These are phyloP conservation scores for Mrakia blollopis DNA, from an alignment of 768 basidiomycete genomes.

Conservation along the genomic window DNA sequence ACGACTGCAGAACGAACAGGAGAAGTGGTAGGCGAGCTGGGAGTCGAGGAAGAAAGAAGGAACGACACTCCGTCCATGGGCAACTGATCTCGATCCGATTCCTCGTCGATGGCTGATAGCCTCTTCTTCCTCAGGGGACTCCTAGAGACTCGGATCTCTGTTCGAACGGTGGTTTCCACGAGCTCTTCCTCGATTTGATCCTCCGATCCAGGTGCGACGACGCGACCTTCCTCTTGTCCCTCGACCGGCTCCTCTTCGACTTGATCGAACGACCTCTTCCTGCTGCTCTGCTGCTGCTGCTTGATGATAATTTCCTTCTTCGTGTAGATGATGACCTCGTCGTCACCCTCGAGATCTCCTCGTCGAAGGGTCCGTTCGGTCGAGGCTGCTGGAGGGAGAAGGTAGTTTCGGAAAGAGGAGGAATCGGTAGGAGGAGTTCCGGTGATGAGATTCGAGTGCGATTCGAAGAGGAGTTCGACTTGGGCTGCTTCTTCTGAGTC, in stretches of 20 bases:
- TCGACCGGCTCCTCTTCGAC: neutral
- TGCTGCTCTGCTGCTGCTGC: neutral
- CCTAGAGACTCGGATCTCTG: neutral
- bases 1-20: neutral
- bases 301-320: neutral
- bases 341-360: neutral
- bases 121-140: neutral
- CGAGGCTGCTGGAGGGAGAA: neutral
- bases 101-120: neutral
- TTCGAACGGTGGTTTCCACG: neutral
- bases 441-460: neutral
- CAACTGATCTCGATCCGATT: neutral
- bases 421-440: neutral
- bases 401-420: neutral
- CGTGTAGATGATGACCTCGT: neutral
- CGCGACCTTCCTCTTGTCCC: neutral
- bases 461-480: neutral
- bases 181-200: neutral
- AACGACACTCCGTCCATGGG: neutral
- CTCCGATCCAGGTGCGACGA: neutral
- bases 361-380: neutral
- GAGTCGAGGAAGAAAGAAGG: neutral
- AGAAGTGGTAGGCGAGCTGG: neutral
- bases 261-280: neutral
- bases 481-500: neutral